phyloP scores from a whole-genome alignment of 2,329 filamentous ascomycete species.

The Epichloe hybrida region DNA sequence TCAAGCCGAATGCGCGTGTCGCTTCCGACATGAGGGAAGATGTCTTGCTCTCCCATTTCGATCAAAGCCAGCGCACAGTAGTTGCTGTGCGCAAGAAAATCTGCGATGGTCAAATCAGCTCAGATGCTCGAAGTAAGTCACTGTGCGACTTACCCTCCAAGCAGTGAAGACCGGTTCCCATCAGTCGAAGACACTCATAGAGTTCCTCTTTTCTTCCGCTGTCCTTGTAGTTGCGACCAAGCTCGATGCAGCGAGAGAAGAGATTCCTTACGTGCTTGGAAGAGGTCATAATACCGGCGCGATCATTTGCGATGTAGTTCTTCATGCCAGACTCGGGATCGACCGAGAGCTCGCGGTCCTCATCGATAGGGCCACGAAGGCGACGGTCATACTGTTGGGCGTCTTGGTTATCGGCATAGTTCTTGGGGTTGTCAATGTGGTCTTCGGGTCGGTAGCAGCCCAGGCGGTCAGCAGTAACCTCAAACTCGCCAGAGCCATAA shows the following conservation, averaged over 20 bases:
- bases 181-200: conserved; percentile 71
- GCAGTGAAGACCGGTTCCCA: conserved; percentile 83
- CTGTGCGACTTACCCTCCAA: conserved; percentile 46
- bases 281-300: conserved; percentile 65
- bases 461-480: conserved; percentile 70
- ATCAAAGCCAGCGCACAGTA: conserved; percentile 80
- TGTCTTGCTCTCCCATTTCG: conserved; percentile 64
- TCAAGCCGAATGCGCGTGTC: conserved; percentile 56
- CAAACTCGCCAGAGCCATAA: conserved; percentile 73
- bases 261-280: conserved; percentile 63
- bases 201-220: conserved; percentile 55
- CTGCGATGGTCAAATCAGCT: conserved; percentile 24
- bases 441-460: conserved; percentile 71
- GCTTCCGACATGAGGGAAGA: conserved; percentile 80
- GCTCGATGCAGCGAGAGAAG: conserved; percentile 60
- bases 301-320: conserved; percentile 87
- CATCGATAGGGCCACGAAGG: conserved; percentile 71
- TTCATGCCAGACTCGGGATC: conserved; percentile 70
- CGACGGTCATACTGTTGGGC: conserved; percentile 69
- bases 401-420: conserved; percentile 83
- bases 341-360: conserved; percentile 62
- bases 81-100: conserved; percentile 89
- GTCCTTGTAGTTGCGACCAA: conserved; percentile 57
- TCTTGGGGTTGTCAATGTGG: conserved; percentile 64
- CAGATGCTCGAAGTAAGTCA: background rate